Base-by-base conservation (phyloP, 2,329 filamentous ascomycete genomes). In the Claviceps sp. region DNA sequence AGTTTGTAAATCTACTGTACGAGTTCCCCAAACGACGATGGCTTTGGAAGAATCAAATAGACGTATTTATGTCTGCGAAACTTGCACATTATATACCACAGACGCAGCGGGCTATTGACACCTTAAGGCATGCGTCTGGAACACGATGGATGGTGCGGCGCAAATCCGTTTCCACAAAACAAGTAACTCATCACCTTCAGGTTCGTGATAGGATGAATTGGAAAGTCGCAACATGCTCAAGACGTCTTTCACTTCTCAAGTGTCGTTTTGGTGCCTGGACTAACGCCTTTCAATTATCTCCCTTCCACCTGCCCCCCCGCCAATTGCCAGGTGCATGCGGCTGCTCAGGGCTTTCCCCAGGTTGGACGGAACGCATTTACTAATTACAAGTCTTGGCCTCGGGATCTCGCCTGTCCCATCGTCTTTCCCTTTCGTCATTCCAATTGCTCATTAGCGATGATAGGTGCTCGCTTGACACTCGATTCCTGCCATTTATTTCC, bases 401-500 rank as follows among this genome's bases (percentile, higher is more conserved):
- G 51, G 41, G 43, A 41, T 44, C 48, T 52, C 47, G 42, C 30
- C 24, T 45, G 41, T 52, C 50, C 50, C 50, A 37, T 52, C 52
- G 47, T 50, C 52, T 54, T 52, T 51, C 50, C 52, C 38, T 41
- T 46, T 41, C 34, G 37, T 40, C 22, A 34, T 38, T 43, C 34
- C 37, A 42, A 45, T 34, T 42, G 18, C 45, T 43, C 50, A 47
- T 37, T 11, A 34, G 30, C 37, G 24, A 24, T 11, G 30, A 47
- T 34, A 46, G 46, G 52, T 43, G 44, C 54, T 56, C 55, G 54
- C 52, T 51, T 52, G 48, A 47, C 43, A 26, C 44, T 51, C 48
- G 41, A 50, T 52, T 59, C 59, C 55, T 64, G 59, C 62, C 61
- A 47, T 55, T 53, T 50, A 52, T 47, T 51, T n/a, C 48, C 55